These are phyloP conservation scores for Amauroascus verrucosus DNA, from an alignment of 2,329 filamentous ascomycete genomes.

Conservation along the genomic window DNA sequence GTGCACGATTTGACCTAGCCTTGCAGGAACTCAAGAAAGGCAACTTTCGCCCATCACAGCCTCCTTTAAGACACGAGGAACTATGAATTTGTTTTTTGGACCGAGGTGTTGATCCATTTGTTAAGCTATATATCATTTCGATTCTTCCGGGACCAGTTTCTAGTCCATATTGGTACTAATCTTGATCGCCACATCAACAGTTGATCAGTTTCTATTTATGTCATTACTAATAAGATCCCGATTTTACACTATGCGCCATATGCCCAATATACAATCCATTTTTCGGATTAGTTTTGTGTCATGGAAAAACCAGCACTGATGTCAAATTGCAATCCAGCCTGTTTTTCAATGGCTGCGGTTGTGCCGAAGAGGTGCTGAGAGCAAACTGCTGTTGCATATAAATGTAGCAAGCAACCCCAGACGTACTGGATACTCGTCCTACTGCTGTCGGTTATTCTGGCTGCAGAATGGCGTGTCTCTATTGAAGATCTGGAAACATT, in stretches of 20 bases:
- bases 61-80: conserved; percentile 32
- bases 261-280: background rate
- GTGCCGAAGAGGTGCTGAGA: conserved; percentile 99
- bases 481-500: conserved; percentile 38
- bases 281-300: background rate
- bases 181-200: conserved; percentile 6
- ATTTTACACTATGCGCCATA: background rate
- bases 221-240: conserved; percentile 8
- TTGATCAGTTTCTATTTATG: background rate
- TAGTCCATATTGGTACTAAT: conserved; percentile 8
- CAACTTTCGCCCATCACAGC: conserved; percentile 35
- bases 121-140: background rate
- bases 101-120: conserved; percentile 20
- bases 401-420: conserved; percentile 23
- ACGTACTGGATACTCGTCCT: conserved; percentile 38
- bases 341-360: conserved; percentile 65
- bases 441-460: conserved; percentile 14
- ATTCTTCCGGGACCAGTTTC: conserved; percentile 12
- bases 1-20: conserved; percentile 70
- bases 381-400: conserved; percentile 23
- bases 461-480: conserved; percentile 31
- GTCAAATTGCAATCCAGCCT: conserved; percentile 97
- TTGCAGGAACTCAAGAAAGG: conserved; percentile 45
- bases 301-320: conserved; percentile 64
- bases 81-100: conserved; percentile 26